Evolutionary conservation across 495 filamentous ascomycete species (phyloP).

Genomic region (Neurospora sp.): DNA sequence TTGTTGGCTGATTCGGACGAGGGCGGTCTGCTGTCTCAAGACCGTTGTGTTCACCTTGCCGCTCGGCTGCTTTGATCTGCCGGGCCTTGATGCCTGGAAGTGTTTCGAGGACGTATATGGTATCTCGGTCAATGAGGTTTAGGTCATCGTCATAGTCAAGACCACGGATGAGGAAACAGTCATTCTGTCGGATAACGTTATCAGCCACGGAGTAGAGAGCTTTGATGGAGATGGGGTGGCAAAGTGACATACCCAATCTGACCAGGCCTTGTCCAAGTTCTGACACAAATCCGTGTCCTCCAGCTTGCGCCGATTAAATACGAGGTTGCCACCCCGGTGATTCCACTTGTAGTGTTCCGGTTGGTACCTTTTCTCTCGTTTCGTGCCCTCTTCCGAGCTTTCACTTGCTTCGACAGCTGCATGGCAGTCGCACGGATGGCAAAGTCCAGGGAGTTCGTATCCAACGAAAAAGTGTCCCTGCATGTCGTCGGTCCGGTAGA

Average conservation of each 20-base stretch:
- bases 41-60: not conserved
- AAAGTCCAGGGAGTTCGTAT: not conserved
- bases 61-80: not conserved
- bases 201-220: not conserved
- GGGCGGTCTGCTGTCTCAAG: not conserved
- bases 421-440: not conserved
- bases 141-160: not conserved
- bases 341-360: not conserved
- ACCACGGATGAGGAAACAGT: slow-evolving; percentile 1
- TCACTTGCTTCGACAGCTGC: not conserved
- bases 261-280: not conserved
- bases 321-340: slow-evolving; percentile 1
- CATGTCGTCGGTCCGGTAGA: slow-evolving; percentile 4
- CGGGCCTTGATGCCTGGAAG: not conserved
- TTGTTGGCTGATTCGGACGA: not conserved
- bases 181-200: not conserved
- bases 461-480: not conserved
- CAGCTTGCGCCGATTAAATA: slow-evolving; percentile 4
- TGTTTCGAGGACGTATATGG: slow-evolving; percentile 1
- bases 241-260: slow-evolving; percentile 2
- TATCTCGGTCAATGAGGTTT: not conserved
- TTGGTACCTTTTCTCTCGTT: not conserved
- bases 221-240: not conserved
- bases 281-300: not conserved
- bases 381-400: not conserved